Conservation (phyloP, 1,284 basidiomycete genomes). For the Cryptococcus sp. region DNA sequence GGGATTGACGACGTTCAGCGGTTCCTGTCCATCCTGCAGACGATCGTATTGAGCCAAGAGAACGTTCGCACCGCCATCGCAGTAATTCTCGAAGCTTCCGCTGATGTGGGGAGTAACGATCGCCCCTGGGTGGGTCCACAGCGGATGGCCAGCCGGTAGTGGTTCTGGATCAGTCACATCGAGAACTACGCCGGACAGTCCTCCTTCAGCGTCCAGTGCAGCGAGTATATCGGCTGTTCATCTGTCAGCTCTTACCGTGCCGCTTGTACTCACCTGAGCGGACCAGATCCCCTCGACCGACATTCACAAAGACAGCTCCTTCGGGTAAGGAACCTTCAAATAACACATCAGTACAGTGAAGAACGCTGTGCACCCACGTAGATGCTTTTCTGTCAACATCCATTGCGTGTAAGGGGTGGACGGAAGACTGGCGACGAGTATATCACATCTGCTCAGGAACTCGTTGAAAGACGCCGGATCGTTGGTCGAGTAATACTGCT, state of each 20-base stretch:
- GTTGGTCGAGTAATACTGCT: slow-evolving; percentile 38
- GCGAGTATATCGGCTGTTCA: slow-evolving; percentile 28
- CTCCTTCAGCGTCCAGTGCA: slow-evolving; percentile 28
- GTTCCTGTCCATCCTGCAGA: slow-evolving; percentile 23
- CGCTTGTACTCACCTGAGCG: slow-evolving; percentile 25
- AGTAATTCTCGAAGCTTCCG: slow-evolving; percentile 32
- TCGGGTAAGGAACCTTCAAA: slow-evolving; percentile 30
- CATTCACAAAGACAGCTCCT: slow-evolving; percentile 46
- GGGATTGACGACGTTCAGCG: slow-evolving; percentile 17
- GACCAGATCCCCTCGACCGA: slow-evolving; percentile 47
- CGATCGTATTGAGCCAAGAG: slow-evolving; percentile 40
- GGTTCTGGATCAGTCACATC: slow-evolving; percentile 50
- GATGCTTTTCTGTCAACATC: slow-evolving; percentile 35
- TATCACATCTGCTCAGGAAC: slow-evolving; percentile 41
- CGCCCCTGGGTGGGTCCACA: slow-evolving; percentile 32
- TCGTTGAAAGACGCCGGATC: slow-evolving; percentile 32
- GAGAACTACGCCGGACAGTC: slow-evolving; percentile 37
- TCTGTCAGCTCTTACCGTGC: slow-evolving; percentile 1
- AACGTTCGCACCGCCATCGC: slow-evolving; percentile 28
- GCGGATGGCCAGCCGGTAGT: slow-evolving; percentile 31
- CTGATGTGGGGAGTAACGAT: slow-evolving; percentile 39
- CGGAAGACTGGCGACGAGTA: slow-evolving; percentile 46
- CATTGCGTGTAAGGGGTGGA: slow-evolving; percentile 40
- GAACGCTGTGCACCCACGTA: slow-evolving; percentile 30
- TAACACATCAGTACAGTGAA: not conserved